phyloP scores from a whole-genome alignment of 371 early-diverging fungal species.

The Zychaea mexicana region DNA sequence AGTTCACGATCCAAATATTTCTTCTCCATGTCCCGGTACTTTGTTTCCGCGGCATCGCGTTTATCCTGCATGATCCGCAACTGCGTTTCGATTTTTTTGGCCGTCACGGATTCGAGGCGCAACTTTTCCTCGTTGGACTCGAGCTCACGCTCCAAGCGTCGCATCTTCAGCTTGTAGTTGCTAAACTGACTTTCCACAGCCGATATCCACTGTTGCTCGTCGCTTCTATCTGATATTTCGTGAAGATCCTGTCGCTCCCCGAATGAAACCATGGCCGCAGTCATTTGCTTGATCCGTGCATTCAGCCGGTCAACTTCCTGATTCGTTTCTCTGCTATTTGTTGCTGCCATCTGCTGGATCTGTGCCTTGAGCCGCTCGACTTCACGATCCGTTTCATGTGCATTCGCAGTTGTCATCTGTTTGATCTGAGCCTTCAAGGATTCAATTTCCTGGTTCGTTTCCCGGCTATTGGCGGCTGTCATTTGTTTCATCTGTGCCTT shows the following conservation, averaged over 20 bases:
- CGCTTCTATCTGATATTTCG: neutral
- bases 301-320: neutral
- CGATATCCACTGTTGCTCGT: neutral
- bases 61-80: constrained; percentile 30
- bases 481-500: neutral
- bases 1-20: constrained; percentile 1
- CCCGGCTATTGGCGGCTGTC: neutral
- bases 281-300: neutral
- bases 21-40: constrained; percentile 15
- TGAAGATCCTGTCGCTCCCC: neutral
- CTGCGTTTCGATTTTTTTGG: constrained; percentile 37
- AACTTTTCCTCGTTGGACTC: constrained; percentile 21
- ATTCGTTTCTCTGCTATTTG: neutral
- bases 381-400: neutral
- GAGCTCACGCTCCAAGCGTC: constrained; percentile 21
- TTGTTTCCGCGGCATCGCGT: constrained; percentile 26
- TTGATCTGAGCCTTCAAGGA: neutral
- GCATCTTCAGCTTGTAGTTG: constrained; percentile 18
- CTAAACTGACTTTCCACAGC: constrained; percentile 26
- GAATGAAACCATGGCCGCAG: neutral
- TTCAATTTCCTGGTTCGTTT: neutral
- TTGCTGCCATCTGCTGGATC: neutral
- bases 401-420: neutral
- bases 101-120: constrained; percentile 23
- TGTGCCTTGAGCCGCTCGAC: neutral